A percentile compares a stretch with the other conserved stretches of the same genome.
phyloP scores from a whole-genome alignment of 768 basidiomycete genomes.

The Pleurotus sapidus region DNA sequence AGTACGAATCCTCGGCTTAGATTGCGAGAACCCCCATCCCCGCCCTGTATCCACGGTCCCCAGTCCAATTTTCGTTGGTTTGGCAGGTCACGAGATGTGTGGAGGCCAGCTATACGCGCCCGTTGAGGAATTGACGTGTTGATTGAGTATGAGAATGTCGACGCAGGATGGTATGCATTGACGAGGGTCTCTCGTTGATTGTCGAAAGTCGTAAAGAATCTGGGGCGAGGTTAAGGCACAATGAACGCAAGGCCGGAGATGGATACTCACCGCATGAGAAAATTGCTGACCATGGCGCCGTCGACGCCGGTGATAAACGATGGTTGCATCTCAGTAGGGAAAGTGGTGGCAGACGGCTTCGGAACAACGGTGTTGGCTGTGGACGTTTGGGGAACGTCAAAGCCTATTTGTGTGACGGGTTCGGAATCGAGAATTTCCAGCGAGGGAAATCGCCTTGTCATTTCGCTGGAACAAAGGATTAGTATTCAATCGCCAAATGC shows the following conservation, averaged over 20 bases:
- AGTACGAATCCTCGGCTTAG: conserved; percentile 63
- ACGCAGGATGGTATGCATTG: conserved; percentile 75
- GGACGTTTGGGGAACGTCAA: conserved; percentile 65
- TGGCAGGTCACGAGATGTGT: conserved; percentile 62
- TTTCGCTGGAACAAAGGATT: conserved; percentile 49
- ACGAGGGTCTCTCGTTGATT: conserved; percentile 62
- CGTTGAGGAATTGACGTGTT: conserved; percentile 83
- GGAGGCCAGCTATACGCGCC: conserved; percentile 69
- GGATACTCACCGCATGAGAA: conserved; percentile 67
- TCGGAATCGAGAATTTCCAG: conserved; percentile 84
- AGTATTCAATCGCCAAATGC: too few species aligned
- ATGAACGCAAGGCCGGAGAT: neutral
- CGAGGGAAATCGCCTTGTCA: conserved; percentile 76
- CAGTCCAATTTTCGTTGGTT: conserved; percentile 84
- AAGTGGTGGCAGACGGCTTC: conserved; percentile 62
- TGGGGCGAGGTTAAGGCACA: conserved; percentile 26
- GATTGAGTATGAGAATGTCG: conserved; percentile 89
- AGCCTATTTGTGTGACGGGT: conserved; percentile 74
- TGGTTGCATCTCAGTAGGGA: conserved; percentile 72
- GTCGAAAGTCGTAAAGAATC: conserved; percentile 87
- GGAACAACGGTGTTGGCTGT: conserved; percentile 33
- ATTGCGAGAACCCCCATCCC: conserved; percentile 71
- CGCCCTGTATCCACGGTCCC: conserved; percentile 59
- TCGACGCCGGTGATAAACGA: conserved; percentile 78
- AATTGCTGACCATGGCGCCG: conserved; percentile 63